phyloP scores from a whole-genome alignment of 2,329 filamentous ascomycete genomes.

The Aureobasidium leucospermi region DNA sequence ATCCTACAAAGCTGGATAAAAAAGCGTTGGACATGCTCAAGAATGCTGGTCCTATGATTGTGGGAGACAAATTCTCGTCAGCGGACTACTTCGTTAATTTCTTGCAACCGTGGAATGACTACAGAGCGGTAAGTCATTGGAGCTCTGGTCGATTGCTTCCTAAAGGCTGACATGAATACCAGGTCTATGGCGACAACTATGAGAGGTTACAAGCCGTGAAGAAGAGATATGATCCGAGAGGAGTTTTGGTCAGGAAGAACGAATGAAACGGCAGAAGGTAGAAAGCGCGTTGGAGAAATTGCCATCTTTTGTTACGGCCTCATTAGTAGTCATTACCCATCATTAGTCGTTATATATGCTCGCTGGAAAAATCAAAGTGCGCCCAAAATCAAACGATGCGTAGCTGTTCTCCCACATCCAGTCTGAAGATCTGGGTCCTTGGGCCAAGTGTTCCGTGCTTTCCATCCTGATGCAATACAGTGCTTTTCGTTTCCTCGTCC shows the following conservation, averaged over 20 bases:
- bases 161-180: neutral
- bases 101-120: slow-evolving; percentile 4
- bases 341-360: slow-evolving; percentile 8
- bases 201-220: neutral
- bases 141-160: neutral
- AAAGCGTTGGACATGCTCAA: neutral
- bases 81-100: slow-evolving; percentile 5
- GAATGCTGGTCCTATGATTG: neutral
- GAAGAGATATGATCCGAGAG: neutral
- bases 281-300: neutral
- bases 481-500: slow-evolving; percentile 11
- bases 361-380: neutral
- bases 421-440: neutral
- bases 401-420: slow-evolving; percentile 5
- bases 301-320: neutral
- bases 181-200: slow-evolving; percentile 1
- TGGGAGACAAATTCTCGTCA: neutral
- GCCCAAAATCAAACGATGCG: neutral
- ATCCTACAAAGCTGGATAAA: neutral
- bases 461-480: neutral
- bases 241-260: neutral
- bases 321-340: slow-evolving; percentile 1
- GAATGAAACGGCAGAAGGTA: neutral
- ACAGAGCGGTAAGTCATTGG: neutral
- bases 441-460: neutral